Percentiles rank a stretch among this genome's conserved stretches.
Conservation (phyloP, 768 basidiomycete species). For the Rhizopogon rudus region DNA sequence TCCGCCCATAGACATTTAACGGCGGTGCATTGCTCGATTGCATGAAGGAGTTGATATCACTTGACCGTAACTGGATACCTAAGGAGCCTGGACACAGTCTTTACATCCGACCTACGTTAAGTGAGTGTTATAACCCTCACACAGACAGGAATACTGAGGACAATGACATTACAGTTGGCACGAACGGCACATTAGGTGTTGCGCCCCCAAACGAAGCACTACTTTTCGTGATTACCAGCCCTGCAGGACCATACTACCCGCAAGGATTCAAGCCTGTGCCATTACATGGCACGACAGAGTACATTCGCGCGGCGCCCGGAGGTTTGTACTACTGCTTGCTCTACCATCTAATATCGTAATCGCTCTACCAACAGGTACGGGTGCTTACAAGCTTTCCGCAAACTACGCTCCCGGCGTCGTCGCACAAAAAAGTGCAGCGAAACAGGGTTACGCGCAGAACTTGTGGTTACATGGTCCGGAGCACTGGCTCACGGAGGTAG, state of each 20-base stretch:
- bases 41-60: conserved; percentile 78
- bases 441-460: conserved; percentile 81
- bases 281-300: conserved; percentile 79
- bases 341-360: conserved; percentile 5
- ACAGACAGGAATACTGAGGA: conserved; percentile 4
- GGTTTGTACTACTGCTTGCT: conserved; percentile 35
- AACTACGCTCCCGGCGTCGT: conserved; percentile 89
- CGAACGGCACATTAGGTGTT: conserved; percentile 41
- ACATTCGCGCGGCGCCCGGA: conserved; percentile 81
- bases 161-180: conserved; percentile 54
- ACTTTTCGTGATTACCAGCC: conserved; percentile 59
- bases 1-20: conserved; percentile 58
- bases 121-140: conserved; percentile 20
- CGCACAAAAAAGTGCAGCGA: conserved; percentile 74
- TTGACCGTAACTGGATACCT: conserved; percentile 72
- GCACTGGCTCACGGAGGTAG: conserved; percentile 58
- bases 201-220: conserved; percentile 64
- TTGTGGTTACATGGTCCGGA: conserved; percentile 80
- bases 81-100: conserved; percentile 81
- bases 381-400: conserved; percentile 81
- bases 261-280: conserved; percentile 88
- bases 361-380: conserved; percentile 50
- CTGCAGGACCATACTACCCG: conserved; percentile 76
- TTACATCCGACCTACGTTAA: conserved; percentile 84
- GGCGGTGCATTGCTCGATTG: conserved; percentile 69